Conservation (phyloP, 1,284 basidiomycete species). For the Cryptococcus depauperatus region DNA sequence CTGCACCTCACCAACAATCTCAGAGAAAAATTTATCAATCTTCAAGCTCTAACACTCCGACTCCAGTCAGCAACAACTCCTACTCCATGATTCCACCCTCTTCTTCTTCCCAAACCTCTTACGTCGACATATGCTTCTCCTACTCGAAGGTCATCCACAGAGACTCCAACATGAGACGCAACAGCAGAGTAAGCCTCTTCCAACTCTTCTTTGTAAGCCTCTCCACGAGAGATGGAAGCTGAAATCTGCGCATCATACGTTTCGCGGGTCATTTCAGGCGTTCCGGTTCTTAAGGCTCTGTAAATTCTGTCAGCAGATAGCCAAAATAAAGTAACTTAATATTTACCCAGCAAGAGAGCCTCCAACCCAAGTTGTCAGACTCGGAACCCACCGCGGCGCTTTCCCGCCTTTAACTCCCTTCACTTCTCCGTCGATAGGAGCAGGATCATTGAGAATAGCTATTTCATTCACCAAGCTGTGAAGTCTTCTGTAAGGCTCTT, state of each 20-base stretch:
- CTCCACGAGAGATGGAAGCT: slow-evolving; percentile 18
- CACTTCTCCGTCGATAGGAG: slow-evolving; percentile 23
- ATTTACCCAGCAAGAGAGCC: slow-evolving; percentile 81
- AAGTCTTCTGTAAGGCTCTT: slow-evolving; percentile 64
- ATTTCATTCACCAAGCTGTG: slow-evolving; percentile 62
- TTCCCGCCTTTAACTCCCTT: slow-evolving; percentile 59
- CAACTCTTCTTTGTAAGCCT: slow-evolving; percentile 44
- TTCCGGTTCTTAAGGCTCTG: slow-evolving; percentile 72
- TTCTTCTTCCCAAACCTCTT: slow-evolving; percentile 15
- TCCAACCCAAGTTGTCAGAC: slow-evolving; percentile 80
- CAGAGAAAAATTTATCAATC: background rate
- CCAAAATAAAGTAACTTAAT: slow-evolving; percentile 1
- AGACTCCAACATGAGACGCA: slow-evolving; percentile 24
- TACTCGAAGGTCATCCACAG: slow-evolving; percentile 42
- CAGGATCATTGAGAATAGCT: slow-evolving; percentile 74
- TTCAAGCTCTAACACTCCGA: slow-evolving; percentile 38
- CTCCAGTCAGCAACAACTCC: slow-evolving; percentile 72
- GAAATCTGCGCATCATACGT: slow-evolving; percentile 50
- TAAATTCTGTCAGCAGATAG: background rate
- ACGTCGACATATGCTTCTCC: slow-evolving; percentile 26
- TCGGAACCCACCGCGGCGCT: slow-evolving; percentile 74
- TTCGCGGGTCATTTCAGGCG: slow-evolving; percentile 69
- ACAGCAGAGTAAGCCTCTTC: slow-evolving; percentile 37
- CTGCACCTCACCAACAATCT: too few relatives aligned
- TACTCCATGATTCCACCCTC: slow-evolving; percentile 29